Conservation (phyloP, 768 basidiomycete genomes). For the Tricholoma furcatifolium region DNA sequence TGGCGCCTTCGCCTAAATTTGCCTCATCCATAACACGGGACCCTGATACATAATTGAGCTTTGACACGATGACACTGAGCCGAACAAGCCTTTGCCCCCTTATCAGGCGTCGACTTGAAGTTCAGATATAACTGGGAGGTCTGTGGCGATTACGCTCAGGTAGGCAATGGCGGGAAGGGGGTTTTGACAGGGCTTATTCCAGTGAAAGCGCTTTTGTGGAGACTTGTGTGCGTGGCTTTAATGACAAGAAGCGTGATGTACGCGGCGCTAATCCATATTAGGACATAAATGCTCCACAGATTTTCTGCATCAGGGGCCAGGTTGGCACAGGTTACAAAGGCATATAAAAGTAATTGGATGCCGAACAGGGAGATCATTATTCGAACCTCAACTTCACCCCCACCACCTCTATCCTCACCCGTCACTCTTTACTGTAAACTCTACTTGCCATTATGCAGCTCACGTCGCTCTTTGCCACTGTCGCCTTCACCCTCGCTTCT, state of each 20-base stretch:
- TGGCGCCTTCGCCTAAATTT: too few relatives aligned
- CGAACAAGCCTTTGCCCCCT: too few relatives aligned
- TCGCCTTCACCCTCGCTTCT: constrained; percentile 25
- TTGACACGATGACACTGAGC: too few relatives aligned
- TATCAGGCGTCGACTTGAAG: too few relatives aligned
- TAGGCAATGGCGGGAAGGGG: too few relatives aligned
- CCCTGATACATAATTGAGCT: too few relatives aligned
- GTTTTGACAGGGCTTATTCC: too few relatives aligned
- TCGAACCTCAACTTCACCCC: neutral
- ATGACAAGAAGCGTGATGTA: neutral
- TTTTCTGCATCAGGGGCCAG: neutral
- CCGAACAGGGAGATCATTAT: neutral
- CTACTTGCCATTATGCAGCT: constrained; percentile 16
- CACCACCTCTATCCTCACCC: neutral
- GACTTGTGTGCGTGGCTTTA: too few relatives aligned
- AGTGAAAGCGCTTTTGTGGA: too few relatives aligned
- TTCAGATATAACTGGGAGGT: too few relatives aligned
- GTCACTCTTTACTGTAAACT: neutral
- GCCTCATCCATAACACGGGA: too few relatives aligned
- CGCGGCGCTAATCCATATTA: neutral
- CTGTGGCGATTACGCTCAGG: too few relatives aligned
- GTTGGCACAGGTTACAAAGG: neutral
- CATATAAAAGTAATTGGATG: constrained; percentile 1
- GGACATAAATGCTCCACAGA: constrained; percentile 12
- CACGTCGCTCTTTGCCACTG: constrained; percentile 22